These are phyloP conservation scores for Bonnemaisonia californica DNA, from an alignment of 31 red algal genomes.

Conservation along the genomic window DNA sequence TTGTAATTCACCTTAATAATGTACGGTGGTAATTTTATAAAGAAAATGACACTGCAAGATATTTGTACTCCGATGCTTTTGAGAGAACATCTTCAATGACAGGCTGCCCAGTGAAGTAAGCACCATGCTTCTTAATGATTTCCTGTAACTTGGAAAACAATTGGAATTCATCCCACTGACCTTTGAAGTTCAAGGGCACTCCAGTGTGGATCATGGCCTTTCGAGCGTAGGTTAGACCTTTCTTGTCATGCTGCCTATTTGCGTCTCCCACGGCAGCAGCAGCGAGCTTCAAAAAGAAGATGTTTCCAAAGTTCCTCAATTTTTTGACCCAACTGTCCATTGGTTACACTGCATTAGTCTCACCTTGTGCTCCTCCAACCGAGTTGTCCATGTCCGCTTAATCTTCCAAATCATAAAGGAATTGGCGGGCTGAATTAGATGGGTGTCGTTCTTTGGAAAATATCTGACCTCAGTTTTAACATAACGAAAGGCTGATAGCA, in stretches of 20 bases:
- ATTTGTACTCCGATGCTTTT: too few relatives aligned
- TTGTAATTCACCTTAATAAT: too few relatives aligned
- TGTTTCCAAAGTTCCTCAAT: neutral
- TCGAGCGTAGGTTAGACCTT: neutral
- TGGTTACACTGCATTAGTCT: neutral
- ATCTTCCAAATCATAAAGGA: conserved; percentile 17
- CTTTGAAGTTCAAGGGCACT: neutral
- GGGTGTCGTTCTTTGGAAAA: conserved; percentile 14
- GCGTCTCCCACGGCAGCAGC: conserved; percentile 1
- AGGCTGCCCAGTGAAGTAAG: too few relatives aligned
- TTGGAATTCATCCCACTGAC: neutral
- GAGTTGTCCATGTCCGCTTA: neutral
- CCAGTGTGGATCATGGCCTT: conserved; percentile 7
- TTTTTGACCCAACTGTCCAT: neutral
- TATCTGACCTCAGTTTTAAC: conserved; percentile 13
- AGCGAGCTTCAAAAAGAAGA: conserved; percentile 11
- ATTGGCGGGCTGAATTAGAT: conserved; percentile 24
- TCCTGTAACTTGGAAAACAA: too few relatives aligned
- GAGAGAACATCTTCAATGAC: too few relatives aligned
- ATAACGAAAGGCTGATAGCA: too few relatives aligned
- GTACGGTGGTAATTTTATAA: too few relatives aligned
- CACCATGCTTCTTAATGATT: too few relatives aligned
- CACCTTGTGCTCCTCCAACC: conserved; percentile 24
- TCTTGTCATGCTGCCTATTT: neutral
- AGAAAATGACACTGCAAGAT: too few relatives aligned